Evolutionary conservation across 192 early-diverging fungal genomes (phyloP), one percentile per base, ranked within the genome.

Genomic region (Rhizoclosmatium sp.): DNA sequence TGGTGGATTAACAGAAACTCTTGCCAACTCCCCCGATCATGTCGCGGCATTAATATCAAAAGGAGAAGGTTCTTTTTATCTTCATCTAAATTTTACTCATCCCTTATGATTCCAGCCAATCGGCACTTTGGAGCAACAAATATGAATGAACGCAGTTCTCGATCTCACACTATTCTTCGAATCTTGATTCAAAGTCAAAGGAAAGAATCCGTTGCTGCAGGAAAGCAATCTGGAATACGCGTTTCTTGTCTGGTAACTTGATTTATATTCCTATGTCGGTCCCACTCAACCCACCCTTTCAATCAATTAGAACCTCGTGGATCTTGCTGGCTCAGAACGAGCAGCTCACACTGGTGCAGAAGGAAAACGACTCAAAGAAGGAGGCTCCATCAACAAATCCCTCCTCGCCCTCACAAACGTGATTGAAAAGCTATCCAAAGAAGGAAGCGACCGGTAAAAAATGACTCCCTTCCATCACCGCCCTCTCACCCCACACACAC

Each of bases 81-180:
- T 75, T 23, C 60, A 62, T 4, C 31, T 0, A 31, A 0, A 0
- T 23, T 19, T 62, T 7, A 62, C 60, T 7, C 5, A 21, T 62
- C 21, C 5, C 5, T 54, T 54, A 12, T 16, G 16, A 54, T 54
- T 54, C 39, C 21, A 83, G 59, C 70, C n/a, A 86, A 97, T 83
- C 90, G 97, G 9, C 94, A 95, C 69, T 89, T 96, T 61, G 94
- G 95, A 41, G 91, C 92, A 2, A 99, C 98, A 0, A 92, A 98
- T 76, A 95, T 95, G 83, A 99, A 99, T 84, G 91, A 95, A 67
- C 89, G 93, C 59, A 94, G 93, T 70, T 94, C 92, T 74, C 88
- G 97, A 80, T 97, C 96, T 45, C 97, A 99, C 81, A 97, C 98
- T 3, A 93, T 99, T 31, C 98, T 99, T 71, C 93, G 94, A 75